Evolutionary conservation across 2,329 filamentous ascomycete species (phyloP).

Genomic region (Graphium sp.): DNA sequence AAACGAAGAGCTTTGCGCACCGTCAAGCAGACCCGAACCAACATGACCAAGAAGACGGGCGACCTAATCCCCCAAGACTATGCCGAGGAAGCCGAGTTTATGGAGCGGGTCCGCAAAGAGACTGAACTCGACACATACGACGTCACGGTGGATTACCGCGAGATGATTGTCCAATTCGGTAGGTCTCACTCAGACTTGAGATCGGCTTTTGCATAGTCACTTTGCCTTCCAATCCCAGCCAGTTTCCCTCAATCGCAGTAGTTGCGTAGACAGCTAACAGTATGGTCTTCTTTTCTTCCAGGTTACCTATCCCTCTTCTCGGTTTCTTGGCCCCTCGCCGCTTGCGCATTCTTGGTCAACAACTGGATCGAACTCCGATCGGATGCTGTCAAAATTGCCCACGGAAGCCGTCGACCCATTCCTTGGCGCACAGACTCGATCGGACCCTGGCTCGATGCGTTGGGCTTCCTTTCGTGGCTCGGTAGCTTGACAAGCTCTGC

Average conservation of each 20-base stretch:
- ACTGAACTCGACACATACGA: slow-evolving; percentile 73
- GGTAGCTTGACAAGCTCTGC: slow-evolving; percentile 78
- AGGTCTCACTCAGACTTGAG: no score
- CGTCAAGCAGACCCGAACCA: slow-evolving; percentile 57
- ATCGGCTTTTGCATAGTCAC: no score
- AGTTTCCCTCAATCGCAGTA: no score
- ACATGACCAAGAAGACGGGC: slow-evolving; percentile 34
- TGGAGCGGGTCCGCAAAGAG: slow-evolving; percentile 68
- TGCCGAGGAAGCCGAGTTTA: slow-evolving; percentile 64
- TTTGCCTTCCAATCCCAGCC: no score
- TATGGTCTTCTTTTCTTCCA: slow-evolving; percentile 11
- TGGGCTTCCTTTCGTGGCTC: slow-evolving; percentile 86
- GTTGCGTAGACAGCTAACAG: no score
- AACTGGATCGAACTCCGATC: slow-evolving; percentile 92
- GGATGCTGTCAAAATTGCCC: slow-evolving; percentile 86
- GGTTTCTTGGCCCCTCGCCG: slow-evolving; percentile 86
- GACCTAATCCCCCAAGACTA: slow-evolving; percentile 38
- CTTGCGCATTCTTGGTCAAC: slow-evolving; percentile 77
- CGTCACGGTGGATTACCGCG: slow-evolving; percentile 76
- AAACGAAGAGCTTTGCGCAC: slow-evolving; percentile 67
- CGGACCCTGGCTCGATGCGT: slow-evolving; percentile 73
- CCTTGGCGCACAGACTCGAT: slow-evolving; percentile 88
- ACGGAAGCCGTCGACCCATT: slow-evolving; percentile 75
- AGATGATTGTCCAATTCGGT: slow-evolving; percentile 78
- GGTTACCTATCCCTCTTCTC: slow-evolving; percentile 86